phyloP scores from a whole-genome alignment of 177 flowering plant genomes.

The Vitis hybrid region DNA sequence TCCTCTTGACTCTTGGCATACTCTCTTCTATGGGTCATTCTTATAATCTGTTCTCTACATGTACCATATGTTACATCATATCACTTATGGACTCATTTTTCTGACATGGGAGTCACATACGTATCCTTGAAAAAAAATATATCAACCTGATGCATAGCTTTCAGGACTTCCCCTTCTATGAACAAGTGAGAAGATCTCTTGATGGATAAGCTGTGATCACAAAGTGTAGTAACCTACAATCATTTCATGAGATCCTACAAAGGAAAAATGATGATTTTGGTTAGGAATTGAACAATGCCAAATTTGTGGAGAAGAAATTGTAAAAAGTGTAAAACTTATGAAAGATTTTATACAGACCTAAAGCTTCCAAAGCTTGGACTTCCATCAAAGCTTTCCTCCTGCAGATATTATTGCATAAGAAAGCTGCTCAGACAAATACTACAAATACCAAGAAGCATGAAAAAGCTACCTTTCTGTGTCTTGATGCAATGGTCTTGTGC shows the following conservation, averaged over 20 bases:
- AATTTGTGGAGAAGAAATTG: not conserved
- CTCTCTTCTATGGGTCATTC: no score
- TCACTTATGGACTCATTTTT: no score
- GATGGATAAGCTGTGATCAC: slow-evolving; percentile 73
- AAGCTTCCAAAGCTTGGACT: slow-evolving; percentile 93
- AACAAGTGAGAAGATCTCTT: slow-evolving; percentile 28
- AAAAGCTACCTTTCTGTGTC: slow-evolving; percentile 72
- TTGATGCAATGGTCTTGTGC: slow-evolving; percentile 61
- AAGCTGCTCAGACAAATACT: slow-evolving; percentile 6
- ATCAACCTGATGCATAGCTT: slow-evolving; percentile 67
- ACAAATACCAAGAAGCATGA: not conserved
- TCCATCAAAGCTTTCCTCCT: slow-evolving; percentile 95
- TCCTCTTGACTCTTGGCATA: no score
- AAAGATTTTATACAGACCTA: slow-evolving; percentile 46
- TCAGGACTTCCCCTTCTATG: slow-evolving; percentile 60
- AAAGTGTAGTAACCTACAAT: slow-evolving; percentile 78
- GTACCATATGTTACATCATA: no score
- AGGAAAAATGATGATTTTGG: not conserved
- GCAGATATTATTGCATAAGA: slow-evolving; percentile 21
- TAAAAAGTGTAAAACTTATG: not conserved
- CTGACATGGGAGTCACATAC: no score
- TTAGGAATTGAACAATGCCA: not conserved
- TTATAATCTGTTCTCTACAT: no score
- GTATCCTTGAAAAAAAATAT: not conserved
- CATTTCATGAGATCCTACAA: slow-evolving; percentile 76